Conservation (phyloP, 768 basidiomycete species). For the Pluteus cervinus region DNA sequence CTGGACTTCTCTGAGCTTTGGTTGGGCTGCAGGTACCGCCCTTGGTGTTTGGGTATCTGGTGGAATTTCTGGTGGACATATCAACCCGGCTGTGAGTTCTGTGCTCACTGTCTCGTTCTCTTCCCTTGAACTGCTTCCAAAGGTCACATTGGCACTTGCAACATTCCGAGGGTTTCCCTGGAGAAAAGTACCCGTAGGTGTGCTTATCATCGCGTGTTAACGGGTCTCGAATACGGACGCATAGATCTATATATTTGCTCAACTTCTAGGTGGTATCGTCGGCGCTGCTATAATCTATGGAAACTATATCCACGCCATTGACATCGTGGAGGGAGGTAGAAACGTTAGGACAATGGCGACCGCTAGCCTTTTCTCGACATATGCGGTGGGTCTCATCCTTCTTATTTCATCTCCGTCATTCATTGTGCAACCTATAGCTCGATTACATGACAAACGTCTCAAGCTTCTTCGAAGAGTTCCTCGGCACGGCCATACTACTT, state of each 20-base stretch:
- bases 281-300: conserved; percentile 59
- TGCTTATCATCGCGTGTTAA: not conserved
- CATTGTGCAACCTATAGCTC: conserved; percentile 11
- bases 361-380: conserved; percentile 54
- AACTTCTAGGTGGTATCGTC: conserved; percentile 54
- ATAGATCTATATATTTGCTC: conserved; percentile 50
- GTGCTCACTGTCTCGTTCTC: conserved; percentile 12
- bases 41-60: conserved; percentile 43
- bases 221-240: not conserved
- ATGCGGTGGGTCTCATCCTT: conserved; percentile 38
- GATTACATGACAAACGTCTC: conserved; percentile 33
- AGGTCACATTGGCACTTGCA: conserved; percentile 59
- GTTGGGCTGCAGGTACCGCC: conserved; percentile 39
- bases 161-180: conserved; percentile 65
- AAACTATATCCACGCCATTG: conserved; percentile 65
- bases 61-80: conserved; percentile 46
- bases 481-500: conserved; percentile 50
- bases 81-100: conserved; percentile 28
- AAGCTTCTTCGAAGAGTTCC: conserved; percentile 44
- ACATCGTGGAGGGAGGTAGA: conserved; percentile 52
- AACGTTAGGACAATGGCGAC: conserved; percentile 49
- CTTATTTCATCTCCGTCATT: not conserved
- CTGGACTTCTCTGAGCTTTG: conserved; percentile 36
- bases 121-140: conserved; percentile 3
- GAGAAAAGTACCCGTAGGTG: conserved; percentile 54